phyloP scores from a whole-genome alignment of 345 rosid species.

The Punica granatum region DNA sequence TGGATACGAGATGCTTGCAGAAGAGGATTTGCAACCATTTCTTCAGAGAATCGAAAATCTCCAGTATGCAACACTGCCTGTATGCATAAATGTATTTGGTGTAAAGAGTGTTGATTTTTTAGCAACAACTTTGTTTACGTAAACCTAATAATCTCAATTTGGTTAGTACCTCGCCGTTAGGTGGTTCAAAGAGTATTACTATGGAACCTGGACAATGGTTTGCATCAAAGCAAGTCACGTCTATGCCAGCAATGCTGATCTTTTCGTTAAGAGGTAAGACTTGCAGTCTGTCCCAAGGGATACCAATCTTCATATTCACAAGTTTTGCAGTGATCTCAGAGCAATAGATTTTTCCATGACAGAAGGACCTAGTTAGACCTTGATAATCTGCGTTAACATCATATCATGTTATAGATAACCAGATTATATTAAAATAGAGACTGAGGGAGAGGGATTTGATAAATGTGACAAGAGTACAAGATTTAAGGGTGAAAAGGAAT shows the following conservation, averaged over 20 bases:
- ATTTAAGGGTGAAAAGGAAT: conserved; percentile 1
- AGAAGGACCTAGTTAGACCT: conserved; percentile 80
- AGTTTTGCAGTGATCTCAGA: conserved; percentile 79
- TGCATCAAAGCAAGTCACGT: conserved; percentile 85
- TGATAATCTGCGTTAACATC: conserved; percentile 55
- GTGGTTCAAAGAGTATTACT: conserved; percentile 78
- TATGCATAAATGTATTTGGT: conserved; percentile 12
- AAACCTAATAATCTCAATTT: conserved; percentile 13
- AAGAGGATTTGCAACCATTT: conserved; percentile 36
- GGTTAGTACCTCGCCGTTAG: conserved; percentile 79
- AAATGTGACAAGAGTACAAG: neutral
- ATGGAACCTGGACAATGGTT: conserved; percentile 95
- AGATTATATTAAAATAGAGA: neutral
- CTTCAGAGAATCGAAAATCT: conserved; percentile 75
- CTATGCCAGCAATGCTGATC: conserved; percentile 49
- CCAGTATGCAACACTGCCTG: conserved; percentile 89
- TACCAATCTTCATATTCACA: conserved; percentile 80
- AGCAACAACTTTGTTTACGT: neutral
- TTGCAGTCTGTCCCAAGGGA: conserved; percentile 72
- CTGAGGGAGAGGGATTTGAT: neutral
- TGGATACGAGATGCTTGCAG: conserved; percentile 37
- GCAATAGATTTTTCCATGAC: conserved; percentile 87
- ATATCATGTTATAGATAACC: neutral
- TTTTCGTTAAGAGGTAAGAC: conserved; percentile 68
- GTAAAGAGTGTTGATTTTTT: neutral